phyloP scores from a whole-genome alignment of 306 rosid species.

The Hylodesmum podocarpum region DNA sequence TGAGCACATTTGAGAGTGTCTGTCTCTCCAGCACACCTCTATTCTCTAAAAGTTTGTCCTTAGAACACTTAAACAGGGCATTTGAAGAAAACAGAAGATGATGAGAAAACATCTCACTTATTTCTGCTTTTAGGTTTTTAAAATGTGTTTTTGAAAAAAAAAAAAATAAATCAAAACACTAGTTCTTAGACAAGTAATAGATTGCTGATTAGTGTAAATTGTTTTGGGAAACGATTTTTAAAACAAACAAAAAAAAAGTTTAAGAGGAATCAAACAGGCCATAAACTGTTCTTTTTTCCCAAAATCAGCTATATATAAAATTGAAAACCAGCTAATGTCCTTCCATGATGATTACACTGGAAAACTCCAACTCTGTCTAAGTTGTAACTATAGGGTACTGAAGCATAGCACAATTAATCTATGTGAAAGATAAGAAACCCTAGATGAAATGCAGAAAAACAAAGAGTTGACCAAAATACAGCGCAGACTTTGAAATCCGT shows the following conservation, averaged over 20 bases:
- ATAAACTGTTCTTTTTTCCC: neutral
- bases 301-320: neutral
- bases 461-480: constrained; percentile 8
- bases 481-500: neutral
- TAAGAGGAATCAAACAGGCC: neutral
- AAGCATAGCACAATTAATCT: constrained; percentile 9
- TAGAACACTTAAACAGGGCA: neutral
- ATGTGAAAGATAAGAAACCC: neutral
- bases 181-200: neutral
- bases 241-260: neutral
- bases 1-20: neutral
- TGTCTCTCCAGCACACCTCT: neutral
- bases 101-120: neutral
- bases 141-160: neutral
- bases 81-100: neutral
- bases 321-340: neutral
- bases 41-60: neutral
- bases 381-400: constrained; percentile 6
- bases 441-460: neutral
- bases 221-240: neutral
- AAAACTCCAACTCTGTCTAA: neutral
- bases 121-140: neutral
- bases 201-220: neutral
- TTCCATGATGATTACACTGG: neutral
- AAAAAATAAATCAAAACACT: neutral